These are phyloP conservation scores for Saccharomyces hybrid DNA, from an alignment of 1,139 yeast genomes.

Conservation along the genomic window DNA sequence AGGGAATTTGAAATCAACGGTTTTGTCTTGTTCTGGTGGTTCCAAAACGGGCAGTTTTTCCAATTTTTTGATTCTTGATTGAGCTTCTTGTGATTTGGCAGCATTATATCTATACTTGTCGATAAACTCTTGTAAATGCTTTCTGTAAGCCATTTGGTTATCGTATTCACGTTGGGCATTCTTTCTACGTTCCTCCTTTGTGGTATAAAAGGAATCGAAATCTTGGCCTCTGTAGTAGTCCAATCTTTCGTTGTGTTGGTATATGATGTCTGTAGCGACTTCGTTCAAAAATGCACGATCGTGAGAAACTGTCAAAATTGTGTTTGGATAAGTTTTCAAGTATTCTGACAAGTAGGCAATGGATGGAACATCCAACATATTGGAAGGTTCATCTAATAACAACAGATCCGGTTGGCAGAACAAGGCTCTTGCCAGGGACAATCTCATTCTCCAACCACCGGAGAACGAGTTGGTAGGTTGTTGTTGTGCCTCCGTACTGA, in stretches of 20 bases:
- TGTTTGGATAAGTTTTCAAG: slow-evolving; percentile 80
- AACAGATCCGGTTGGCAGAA: slow-evolving; percentile 94
- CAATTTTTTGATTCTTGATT: slow-evolving; percentile 90
- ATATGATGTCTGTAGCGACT: slow-evolving; percentile 94
- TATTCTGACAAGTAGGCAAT: slow-evolving; percentile 87
- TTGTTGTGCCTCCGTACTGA: slow-evolving; percentile 77
- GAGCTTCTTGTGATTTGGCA: slow-evolving; percentile 95
- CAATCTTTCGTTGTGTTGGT: slow-evolving; percentile 92
- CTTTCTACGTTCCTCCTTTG: slow-evolving; percentile 92
- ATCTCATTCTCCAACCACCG: slow-evolving; percentile 99
- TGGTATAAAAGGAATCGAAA: slow-evolving; percentile 85
- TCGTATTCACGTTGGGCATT: slow-evolving; percentile 92
- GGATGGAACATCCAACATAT: slow-evolving; percentile 99
- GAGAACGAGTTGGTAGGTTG: slow-evolving; percentile 84
- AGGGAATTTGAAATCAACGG: slow-evolving; percentile 81
- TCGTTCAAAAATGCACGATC: slow-evolving; percentile 95
- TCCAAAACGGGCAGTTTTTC: slow-evolving; percentile 89
- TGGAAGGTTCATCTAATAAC: slow-evolving; percentile 94
- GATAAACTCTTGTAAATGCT: slow-evolving; percentile 86
- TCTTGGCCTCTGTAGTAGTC: slow-evolving; percentile 94
- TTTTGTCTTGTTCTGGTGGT: slow-evolving; percentile 89
- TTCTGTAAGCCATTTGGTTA: slow-evolving; percentile 90
- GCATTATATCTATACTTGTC: slow-evolving; percentile 97
- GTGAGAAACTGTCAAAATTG: slow-evolving; percentile 93
- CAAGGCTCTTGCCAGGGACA: slow-evolving; percentile 93